Evolutionary conservation across 129 eudicot genomes (phyloP), one percentile per base, ranked within the genome.

Genomic region (Apium graveolens): DNA sequence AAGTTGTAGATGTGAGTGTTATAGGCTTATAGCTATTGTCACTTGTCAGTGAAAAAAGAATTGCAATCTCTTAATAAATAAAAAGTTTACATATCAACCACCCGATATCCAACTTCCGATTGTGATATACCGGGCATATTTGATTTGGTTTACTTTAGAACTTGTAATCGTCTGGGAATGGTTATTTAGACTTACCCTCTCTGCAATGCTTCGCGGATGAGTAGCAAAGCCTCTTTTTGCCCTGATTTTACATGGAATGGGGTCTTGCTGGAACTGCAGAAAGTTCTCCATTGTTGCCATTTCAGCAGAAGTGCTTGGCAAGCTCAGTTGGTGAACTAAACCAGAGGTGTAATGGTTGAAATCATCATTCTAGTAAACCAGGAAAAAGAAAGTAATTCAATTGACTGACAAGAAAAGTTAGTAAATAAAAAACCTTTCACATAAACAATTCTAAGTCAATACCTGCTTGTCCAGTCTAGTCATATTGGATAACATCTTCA

Each of bases 121-220:
- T 55, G 66, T 57, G 31, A 57, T 57, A 57, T 9, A n/a, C 14
- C 13, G 5, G 31, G 16, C 13, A 24, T 9, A 24, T 57, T 57
- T 57, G 31, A 57, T 9, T 57, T 24, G 31, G 14, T 24, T n/a
- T 49, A 49, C 7, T 49, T 49, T 21, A 3, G 9, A 53, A 53
- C 12, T 53, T 53, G 62, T 53, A 53, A 44, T 14, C 5, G 29
- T 73, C 6, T 46, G 7, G 37, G 3, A 53, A 34, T 76, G 14
- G 29, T 38, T 3, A 37, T 21, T 41, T 21, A n/a, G 11, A 26
- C 46, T 87, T 85, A 96, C 97, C 97, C 99, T 89, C 79, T 96
- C 99, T 18, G 97, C 99, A 73, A 96, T 96, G 78, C 99, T 96
- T 80, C 97, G 83, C n/a, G 99, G 99, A 75, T 96, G 99, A 57